Evolutionary conservation across 805 yeast species (phyloP).

Genomic region (Ogataea neopini): DNA sequence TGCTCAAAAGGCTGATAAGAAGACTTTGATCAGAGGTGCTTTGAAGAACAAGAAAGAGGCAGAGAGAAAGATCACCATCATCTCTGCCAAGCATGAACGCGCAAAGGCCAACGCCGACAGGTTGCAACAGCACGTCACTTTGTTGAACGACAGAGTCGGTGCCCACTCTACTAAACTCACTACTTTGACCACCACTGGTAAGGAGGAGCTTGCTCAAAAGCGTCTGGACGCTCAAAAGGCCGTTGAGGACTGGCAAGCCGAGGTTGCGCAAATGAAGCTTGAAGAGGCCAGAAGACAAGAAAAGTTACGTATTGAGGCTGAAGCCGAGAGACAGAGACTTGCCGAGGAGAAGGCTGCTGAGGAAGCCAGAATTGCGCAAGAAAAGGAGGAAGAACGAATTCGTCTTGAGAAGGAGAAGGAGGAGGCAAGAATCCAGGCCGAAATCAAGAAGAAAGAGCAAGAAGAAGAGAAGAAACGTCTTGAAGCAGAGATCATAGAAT

Average conservation of each 20-base stretch:
- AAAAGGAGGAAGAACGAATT: constrained; percentile 28
- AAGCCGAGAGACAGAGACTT: constrained; percentile 40
- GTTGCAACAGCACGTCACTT: constrained; percentile 45
- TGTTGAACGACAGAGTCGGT: constrained; percentile 43
- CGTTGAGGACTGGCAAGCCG: constrained; percentile 44
- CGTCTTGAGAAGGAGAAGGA: constrained; percentile 23
- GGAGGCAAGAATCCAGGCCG: constrained; percentile 26
- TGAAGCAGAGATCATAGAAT: constrained; percentile 42
- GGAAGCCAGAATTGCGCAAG: constrained; percentile 35
- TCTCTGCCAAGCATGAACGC: constrained; percentile 38
- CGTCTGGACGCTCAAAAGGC: constrained; percentile 44
- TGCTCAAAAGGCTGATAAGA: constrained; percentile 43
- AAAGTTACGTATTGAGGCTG: constrained; percentile 40
- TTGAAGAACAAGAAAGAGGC: constrained; percentile 42
- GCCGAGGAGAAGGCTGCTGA: constrained; percentile 41
- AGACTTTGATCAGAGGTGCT: constrained; percentile 28
- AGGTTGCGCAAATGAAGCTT: constrained; percentile 44
- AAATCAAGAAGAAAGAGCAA: constrained; percentile 34
- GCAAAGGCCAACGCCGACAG: constrained; percentile 40
- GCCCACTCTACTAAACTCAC: constrained; percentile 47
- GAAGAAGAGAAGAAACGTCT: constrained; percentile 37
- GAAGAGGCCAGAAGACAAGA: constrained; percentile 50
- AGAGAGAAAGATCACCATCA: constrained; percentile 37
- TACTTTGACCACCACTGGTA: constrained; percentile 39
- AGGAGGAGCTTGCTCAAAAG: constrained; percentile 38